phyloP scores from a whole-genome alignment of 257 asterid species.

The Solanum pennellii region DNA sequence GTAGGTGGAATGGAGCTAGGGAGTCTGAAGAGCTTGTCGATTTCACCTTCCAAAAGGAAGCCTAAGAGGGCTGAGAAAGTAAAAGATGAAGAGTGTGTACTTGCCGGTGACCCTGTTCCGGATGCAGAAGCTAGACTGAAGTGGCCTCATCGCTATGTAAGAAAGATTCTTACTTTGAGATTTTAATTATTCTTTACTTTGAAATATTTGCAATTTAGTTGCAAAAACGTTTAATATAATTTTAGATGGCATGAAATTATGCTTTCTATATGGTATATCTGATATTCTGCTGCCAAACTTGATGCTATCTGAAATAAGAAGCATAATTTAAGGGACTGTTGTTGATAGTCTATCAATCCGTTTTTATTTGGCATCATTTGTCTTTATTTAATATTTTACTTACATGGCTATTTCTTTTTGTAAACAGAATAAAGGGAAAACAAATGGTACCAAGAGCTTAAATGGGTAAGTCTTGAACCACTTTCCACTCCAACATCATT shows the following conservation, averaged over 20 bases:
- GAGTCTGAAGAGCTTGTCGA: background rate
- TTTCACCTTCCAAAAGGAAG: background rate
- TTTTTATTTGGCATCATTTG: background rate
- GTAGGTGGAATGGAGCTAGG: background rate
- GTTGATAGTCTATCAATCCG: background rate
- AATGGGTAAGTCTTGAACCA: background rate
- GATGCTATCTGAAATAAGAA: background rate
- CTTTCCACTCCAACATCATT: too few relatives aligned
- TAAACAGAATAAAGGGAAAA: background rate
- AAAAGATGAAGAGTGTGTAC: background rate
- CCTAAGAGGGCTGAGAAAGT: background rate
- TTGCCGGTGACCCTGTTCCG: slow-evolving; percentile 30
- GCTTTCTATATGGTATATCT: background rate
- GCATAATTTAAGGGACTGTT: background rate
- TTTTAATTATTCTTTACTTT: background rate
- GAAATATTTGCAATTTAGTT: background rate
- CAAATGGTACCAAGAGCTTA: background rate
- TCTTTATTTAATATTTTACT: background rate
- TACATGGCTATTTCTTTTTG: background rate
- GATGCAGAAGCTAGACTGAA: slow-evolving; percentile 31
- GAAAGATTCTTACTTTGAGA: background rate
- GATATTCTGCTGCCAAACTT: background rate
- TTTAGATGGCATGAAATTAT: background rate
- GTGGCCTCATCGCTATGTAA: slow-evolving; percentile 56
- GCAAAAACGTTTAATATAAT: background rate